These are phyloP conservation scores for Apophysomyces trapeziformis DNA, from an alignment of 371 early-diverging fungal genomes.

Conservation along the genomic window DNA sequence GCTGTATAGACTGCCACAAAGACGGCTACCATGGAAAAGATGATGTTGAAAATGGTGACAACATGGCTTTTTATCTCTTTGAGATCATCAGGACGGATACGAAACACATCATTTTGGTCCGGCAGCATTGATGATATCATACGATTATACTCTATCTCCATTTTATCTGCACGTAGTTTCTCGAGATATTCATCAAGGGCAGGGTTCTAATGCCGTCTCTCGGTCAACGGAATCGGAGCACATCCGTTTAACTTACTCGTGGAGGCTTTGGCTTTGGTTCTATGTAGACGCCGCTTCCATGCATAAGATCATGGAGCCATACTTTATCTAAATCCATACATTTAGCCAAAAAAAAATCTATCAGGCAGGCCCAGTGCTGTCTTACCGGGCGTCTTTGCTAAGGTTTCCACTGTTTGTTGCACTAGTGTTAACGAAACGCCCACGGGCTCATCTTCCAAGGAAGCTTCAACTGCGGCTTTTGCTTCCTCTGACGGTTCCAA, in stretches of 20 bases:
- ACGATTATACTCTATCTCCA: slow-evolving; percentile 35
- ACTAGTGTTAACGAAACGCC: slow-evolving; percentile 31
- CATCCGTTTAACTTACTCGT: neutral
- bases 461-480: slow-evolving; percentile 14
- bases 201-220: slow-evolving; percentile 27
- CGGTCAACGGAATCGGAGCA: neutral
- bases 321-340: slow-evolving; percentile 12
- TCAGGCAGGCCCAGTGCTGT: neutral
- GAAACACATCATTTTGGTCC: slow-evolving; percentile 36
- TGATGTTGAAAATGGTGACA: slow-evolving; percentile 64
- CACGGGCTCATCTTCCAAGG: slow-evolving; percentile 14
- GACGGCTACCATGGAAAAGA: slow-evolving; percentile 66
- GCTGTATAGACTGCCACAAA: slow-evolving; percentile 65
- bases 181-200: slow-evolving; percentile 38
- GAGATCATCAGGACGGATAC: slow-evolving; percentile 47
- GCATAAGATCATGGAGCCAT: slow-evolving; percentile 44
- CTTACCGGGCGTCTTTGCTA: slow-evolving; percentile 4
- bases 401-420: slow-evolving; percentile 15
- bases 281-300: slow-evolving; percentile 33
- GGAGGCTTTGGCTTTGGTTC: slow-evolving; percentile 30
- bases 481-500: slow-evolving; percentile 32
- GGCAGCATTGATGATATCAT: slow-evolving; percentile 43
- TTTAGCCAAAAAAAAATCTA: neutral
- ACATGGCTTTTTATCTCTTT: slow-evolving; percentile 55
- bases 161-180: slow-evolving; percentile 34